Base-by-base conservation (phyloP, 805 yeast species). In the Zygoascus flipseniorum region DNA sequence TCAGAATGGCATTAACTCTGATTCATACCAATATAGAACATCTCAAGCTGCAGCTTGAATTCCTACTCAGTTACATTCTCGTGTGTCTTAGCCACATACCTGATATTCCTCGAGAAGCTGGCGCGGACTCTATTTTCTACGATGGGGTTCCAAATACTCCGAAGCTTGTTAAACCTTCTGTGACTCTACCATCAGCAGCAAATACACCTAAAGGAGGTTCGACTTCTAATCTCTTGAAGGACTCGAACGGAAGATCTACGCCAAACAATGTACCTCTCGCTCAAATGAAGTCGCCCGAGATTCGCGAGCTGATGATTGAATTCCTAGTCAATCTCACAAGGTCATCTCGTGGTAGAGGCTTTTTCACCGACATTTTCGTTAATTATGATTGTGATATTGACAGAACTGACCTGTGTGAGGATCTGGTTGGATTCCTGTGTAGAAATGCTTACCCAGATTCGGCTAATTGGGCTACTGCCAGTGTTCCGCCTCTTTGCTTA, bases 331-430 rank as follows among this genome's bases (percentile, higher is more conserved):
- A 67, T 23, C 52, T 73, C 54, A 63, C 70, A 14, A 60, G 96
- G 54, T 80, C 87, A 0, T 92, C 96, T 1, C 31, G 49, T 9
- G 8, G 26, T 10, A 49, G 32, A 32, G 71, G 78, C 2, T 83
- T 88, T 54, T 89, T 89, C 66, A 79, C 89, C 13, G 78, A 81
- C 45, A 67, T 90, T 37, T 93, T 86, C 65, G 82, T 86, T 52
- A 83, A 83, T 53, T 93, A 82, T 66, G 99, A 93, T 67, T 92
- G 98, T 69, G 92, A 89, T 64, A 82, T 89, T 58, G 95, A 89
- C 56, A 80, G 92, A 59, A 76, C 84, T 1, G 97, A 93, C 65
- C 69, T 95, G 53, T 77, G 92, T 14, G 77, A 77, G 20, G 78
- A 80, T 41, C 70, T 87, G 28, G 66, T 93, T 43, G 85, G 85